These are phyloP conservation scores for Claviceps sp. DNA, from an alignment of 2,329 filamentous ascomycete genomes.

Conservation along the genomic window DNA sequence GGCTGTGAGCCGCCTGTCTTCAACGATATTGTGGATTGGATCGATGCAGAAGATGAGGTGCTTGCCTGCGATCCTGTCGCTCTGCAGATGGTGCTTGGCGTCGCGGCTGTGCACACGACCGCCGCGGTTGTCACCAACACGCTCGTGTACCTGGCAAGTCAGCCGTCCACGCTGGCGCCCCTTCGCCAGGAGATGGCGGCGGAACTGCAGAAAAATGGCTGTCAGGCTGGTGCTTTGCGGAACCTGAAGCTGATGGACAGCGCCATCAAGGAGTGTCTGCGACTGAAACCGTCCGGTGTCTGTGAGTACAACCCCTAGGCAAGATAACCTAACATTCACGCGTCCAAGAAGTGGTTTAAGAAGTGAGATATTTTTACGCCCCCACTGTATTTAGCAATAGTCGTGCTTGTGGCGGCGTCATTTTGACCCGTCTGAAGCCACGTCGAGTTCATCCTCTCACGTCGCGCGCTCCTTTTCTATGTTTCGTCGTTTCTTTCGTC, in stretches of 20 bases:
- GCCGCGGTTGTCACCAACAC: conserved; percentile 7
- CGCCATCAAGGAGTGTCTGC: conserved; percentile 6
- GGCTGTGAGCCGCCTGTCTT: background rate
- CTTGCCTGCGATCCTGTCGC: conserved; percentile 7
- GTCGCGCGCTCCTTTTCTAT: too few relatives aligned
- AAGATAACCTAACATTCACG: too few relatives aligned
- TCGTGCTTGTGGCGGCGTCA: background rate
- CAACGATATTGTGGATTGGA: conserved; percentile 8
- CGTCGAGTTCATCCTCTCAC: too few relatives aligned
- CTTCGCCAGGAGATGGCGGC: conserved; percentile 3
- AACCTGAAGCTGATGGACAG: conserved; percentile 7
- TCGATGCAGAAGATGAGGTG: conserved; percentile 6
- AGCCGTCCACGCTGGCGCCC: conserved; percentile 1
- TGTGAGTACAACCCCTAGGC: background rate
- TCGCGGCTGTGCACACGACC: conserved; percentile 6
- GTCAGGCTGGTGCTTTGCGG: conserved; percentile 4
- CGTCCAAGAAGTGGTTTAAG: too few relatives aligned
- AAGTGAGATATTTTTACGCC: too few relatives aligned
- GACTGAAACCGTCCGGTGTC: conserved; percentile 6
- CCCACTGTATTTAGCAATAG: too few relatives aligned
- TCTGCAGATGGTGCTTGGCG: conserved; percentile 7
- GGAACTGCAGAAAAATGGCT: conserved; percentile 3
- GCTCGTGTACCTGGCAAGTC: conserved; percentile 4
- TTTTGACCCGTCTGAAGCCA: too few relatives aligned
- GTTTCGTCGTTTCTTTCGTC: background rate